A percentile compares a stretch with the other conserved stretches of the same genome.
Evolutionary conservation across 2,329 filamentous ascomycete genomes (phyloP).

Genomic region (Neonectria coccinea): DNA sequence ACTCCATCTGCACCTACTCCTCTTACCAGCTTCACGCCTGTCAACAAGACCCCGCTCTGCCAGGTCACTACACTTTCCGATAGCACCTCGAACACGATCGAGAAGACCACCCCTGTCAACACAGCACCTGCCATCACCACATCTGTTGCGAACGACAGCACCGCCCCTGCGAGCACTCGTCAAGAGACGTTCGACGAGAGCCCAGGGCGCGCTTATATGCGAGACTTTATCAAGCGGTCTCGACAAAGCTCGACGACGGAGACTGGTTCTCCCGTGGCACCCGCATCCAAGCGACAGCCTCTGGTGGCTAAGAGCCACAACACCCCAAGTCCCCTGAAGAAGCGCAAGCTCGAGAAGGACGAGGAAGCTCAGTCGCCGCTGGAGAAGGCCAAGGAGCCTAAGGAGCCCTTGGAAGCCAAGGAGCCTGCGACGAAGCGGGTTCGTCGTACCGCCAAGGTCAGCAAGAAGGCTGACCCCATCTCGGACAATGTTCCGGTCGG

Average conservation of each 20-base stretch:
- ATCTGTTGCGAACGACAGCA: slow-evolving; percentile 24
- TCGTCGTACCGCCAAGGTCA: slow-evolving; percentile 35
- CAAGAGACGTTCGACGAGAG: slow-evolving; percentile 47
- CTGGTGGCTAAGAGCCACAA: slow-evolving; percentile 53
- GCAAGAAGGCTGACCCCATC: slow-evolving; percentile 34
- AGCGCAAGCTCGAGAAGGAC: slow-evolving; percentile 48
- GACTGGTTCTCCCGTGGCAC: slow-evolving; percentile 48
- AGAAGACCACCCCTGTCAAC: slow-evolving; percentile 14
- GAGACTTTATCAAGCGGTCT: slow-evolving; percentile 52
- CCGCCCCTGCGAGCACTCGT: slow-evolving; percentile 13
- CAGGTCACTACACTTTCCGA: slow-evolving; percentile 19
- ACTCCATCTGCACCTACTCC: slow-evolving; percentile 22
- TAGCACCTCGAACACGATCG: neutral
- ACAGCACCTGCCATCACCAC: slow-evolving; percentile 2
- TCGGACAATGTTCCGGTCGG: slow-evolving; percentile 22
- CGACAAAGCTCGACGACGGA: slow-evolving; percentile 47
- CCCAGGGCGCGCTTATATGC: slow-evolving; percentile 51
- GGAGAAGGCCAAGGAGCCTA: slow-evolving; percentile 30
- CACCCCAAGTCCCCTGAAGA: slow-evolving; percentile 50
- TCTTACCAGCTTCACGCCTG: slow-evolving; percentile 44
- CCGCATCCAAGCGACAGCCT: slow-evolving; percentile 44
- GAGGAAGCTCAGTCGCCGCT: slow-evolving; percentile 36
- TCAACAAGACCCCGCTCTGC: slow-evolving; percentile 38
- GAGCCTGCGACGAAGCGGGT: slow-evolving; percentile 43
- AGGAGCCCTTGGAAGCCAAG: slow-evolving; percentile 18